Evolutionary conservation across 2,329 filamentous ascomycete genomes (phyloP).

Genomic region (Colletotrichum eleusines): DNA sequence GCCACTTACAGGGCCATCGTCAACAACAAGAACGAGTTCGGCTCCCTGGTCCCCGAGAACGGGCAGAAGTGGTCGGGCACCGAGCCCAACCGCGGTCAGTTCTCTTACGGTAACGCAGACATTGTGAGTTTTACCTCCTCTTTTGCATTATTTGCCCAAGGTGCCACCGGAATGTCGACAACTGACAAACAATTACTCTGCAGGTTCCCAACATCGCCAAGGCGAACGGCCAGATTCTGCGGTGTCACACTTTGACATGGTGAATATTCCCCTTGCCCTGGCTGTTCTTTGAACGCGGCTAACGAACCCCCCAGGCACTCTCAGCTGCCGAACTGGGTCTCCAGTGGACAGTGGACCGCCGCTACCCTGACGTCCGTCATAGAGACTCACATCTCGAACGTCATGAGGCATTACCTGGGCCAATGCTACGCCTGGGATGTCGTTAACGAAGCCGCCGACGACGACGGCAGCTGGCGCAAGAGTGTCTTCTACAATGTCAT

Average conservation of each 20-base stretch:
- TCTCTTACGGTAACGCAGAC: constrained; percentile 35
- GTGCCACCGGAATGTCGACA: too few species aligned
- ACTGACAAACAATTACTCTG: not conserved
- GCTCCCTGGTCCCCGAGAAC: constrained; percentile 72
- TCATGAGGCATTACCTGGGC: constrained; percentile 58
- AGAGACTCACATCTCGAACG: constrained; percentile 63
- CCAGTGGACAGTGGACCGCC: constrained; percentile 37
- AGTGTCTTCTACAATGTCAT: constrained; percentile 61
- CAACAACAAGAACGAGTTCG: constrained; percentile 67
- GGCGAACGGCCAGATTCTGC: constrained; percentile 62
- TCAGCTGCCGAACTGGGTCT: constrained; percentile 46
- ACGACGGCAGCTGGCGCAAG: constrained; percentile 60
- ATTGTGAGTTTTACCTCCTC: constrained; percentile 24
- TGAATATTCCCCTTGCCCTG: constrained; percentile 49
- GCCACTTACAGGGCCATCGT: constrained; percentile 66
- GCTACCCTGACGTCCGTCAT: constrained; percentile 52
- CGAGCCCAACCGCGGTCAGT: not conserved
- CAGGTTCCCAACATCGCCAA: constrained; percentile 60
- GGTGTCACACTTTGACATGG: constrained; percentile 73
- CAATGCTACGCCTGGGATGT: constrained; percentile 65
- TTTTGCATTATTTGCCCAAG: too few species aligned
- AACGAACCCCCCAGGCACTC: constrained; percentile 30
- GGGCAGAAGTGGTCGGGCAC: constrained; percentile 54
- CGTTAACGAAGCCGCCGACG: constrained; percentile 60
- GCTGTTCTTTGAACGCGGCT: constrained; percentile 22